Percentiles rank a stretch among this genome's conserved stretches.
Conservation (phyloP, 495 filamentous ascomycete species). For the Lepraria neglecta region DNA sequence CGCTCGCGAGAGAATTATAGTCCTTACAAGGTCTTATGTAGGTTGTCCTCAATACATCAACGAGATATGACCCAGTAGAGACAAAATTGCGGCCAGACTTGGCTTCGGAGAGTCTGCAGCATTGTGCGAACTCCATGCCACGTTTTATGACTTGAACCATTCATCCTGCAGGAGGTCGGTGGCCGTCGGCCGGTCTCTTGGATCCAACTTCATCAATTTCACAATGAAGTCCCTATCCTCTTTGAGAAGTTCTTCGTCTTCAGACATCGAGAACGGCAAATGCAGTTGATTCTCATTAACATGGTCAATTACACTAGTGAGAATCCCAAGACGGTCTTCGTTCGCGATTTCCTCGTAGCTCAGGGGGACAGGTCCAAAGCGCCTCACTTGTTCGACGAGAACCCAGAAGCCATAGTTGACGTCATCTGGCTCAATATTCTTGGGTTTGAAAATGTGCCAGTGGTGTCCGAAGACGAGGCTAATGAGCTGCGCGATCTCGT, state of each 20-base stretch:
- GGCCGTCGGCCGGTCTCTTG: constrained; percentile 17
- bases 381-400: neutral
- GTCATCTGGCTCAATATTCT: neutral
- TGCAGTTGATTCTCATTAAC: neutral
- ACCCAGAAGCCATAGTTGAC: neutral
- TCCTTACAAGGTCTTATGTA: no score
- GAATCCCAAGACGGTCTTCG: neutral
- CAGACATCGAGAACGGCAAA: neutral
- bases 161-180: constrained; percentile 18
- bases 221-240: constrained; percentile 8
- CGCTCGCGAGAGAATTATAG: no score
- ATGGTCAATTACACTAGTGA: neutral
- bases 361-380: constrained; percentile 5
- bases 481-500: neutral
- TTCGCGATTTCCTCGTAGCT: constrained; percentile 1
- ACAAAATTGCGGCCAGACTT: neutral
- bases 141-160: constrained; percentile 9
- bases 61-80: neutral
- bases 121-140: no score
- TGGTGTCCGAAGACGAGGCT: constrained; percentile 5
- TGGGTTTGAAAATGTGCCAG: constrained; percentile 8
- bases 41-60: no score
- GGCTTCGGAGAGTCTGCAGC: no score
- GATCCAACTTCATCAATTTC: constrained; percentile 20
- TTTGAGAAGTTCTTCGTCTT: neutral